phyloP scores from a whole-genome alignment of 225 moss, liverwort and hornwort genomes.

The Antitrichia curtipendula region DNA sequence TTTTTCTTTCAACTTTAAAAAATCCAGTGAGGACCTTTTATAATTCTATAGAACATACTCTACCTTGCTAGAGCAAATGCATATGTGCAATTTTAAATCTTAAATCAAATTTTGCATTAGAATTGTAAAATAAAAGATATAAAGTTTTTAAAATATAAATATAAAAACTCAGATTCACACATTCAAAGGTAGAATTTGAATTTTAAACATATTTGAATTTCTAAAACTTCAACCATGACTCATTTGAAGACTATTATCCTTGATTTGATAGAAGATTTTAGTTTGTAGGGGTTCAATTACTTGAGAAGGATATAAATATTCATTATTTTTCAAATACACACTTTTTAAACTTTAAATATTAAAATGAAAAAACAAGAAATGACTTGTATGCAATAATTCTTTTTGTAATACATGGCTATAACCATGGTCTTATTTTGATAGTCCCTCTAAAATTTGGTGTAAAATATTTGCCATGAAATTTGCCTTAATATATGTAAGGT shows the following conservation, averaged over 20 bases:
- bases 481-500: background rate
- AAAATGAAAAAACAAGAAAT: background rate
- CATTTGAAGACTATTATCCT: too few relatives aligned
- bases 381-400: too few relatives aligned
- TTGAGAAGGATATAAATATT: background rate
- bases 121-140: background rate
- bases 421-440: background rate
- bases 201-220: background rate
- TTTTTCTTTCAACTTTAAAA: background rate
- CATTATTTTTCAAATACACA: background rate
- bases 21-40: background rate
- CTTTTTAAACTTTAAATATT: accelerated
- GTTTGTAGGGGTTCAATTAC: background rate
- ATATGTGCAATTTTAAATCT: background rate
- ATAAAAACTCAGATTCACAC: background rate
- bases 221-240: background rate
- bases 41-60: background rate
- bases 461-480: background rate
- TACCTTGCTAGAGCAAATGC: background rate
- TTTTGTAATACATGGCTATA: accelerated
- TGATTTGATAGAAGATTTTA: background rate
- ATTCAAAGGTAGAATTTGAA: too few relatives aligned
- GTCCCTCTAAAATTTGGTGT: background rate
- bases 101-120: background rate
- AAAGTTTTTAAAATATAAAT: background rate